Evolutionary conservation across 495 filamentous ascomycete species (phyloP).

Genomic region (Aspergillus haitiensis): DNA sequence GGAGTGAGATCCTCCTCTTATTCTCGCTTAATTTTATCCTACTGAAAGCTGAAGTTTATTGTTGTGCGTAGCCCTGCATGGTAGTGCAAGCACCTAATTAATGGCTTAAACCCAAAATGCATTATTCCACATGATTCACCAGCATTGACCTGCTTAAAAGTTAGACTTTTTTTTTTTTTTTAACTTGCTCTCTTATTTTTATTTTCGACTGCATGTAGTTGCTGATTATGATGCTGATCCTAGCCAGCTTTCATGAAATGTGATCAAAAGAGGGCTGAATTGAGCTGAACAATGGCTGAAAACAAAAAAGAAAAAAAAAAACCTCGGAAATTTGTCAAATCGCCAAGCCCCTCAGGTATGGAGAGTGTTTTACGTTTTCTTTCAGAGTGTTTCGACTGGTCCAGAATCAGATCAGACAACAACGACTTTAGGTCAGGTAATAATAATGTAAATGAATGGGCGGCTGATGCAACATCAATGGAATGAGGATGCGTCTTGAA

Average conservation of each 20-base stretch:
- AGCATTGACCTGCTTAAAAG: conserved; percentile 6
- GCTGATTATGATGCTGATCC: too few species aligned
- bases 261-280: too few species aligned
- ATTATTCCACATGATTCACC: conserved; percentile 5
- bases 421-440: neutral
- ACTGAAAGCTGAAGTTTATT: conserved; percentile 14
- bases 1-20: conserved; percentile 8
- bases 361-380: too few species aligned
- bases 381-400: conserved; percentile 13
- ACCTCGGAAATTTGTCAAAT: too few species aligned
- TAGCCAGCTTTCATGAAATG: too few species aligned
- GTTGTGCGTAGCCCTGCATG: conserved; percentile 13
- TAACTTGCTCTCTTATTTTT: too few species aligned
- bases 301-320: too few species aligned
- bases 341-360: too few species aligned
- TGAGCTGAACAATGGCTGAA: too few species aligned
- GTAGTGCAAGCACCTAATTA: conserved; percentile 1
- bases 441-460: neutral
- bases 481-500: neutral
- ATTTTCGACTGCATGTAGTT: too few species aligned
- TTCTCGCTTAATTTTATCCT: neutral
- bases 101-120: conserved; percentile 12
- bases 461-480: conserved; percentile 5
- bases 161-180: neutral
- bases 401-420: conserved; percentile 17